Percentiles rank a stretch among this genome's conserved stretches.
Evolutionary conservation across 75 land plant genomes (phyloP).

Genomic region (Chamaecyparis obtusa): DNA sequence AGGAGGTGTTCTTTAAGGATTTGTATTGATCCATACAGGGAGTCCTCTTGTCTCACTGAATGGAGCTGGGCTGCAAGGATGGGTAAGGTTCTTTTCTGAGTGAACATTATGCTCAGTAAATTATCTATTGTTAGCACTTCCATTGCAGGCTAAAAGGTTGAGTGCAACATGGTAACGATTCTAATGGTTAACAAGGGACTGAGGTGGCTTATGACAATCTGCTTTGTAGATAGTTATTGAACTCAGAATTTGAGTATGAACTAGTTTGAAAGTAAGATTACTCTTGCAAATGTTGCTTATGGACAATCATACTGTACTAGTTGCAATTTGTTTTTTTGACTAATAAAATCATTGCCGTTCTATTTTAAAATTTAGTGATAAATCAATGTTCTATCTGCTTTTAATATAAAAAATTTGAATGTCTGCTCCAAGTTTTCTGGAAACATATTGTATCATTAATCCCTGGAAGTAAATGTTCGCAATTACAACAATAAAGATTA

Average conservation of each 20-base stretch:
- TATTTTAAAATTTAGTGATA: neutral
- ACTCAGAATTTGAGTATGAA: neutral
- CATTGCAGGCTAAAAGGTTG: neutral
- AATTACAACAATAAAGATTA: too few relatives aligned
- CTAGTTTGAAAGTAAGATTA: neutral
- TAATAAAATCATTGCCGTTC: neutral
- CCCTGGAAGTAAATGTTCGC: neutral
- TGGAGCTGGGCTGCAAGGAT: conserved; percentile 9
- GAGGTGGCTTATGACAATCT: neutral
- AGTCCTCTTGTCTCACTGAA: conserved; percentile 13
- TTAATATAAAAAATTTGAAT: neutral
- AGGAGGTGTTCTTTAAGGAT: neutral
- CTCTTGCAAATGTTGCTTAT: neutral
- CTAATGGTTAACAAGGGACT: neutral
- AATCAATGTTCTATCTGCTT: neutral
- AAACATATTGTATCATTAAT: neutral
- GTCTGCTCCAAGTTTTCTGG: neutral
- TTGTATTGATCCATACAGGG: conserved; percentile 2
- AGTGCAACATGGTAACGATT: neutral
- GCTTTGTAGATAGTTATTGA: neutral
- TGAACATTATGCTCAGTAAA: neutral
- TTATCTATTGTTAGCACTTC: neutral
- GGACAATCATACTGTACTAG: neutral
- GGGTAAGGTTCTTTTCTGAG: neutral
- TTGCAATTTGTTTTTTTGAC: neutral